Percentiles rank a stretch among this genome's conserved stretches.
Evolutionary conservation across 129 eudicot genomes (phyloP).

Genomic region (Apium graveolens): DNA sequence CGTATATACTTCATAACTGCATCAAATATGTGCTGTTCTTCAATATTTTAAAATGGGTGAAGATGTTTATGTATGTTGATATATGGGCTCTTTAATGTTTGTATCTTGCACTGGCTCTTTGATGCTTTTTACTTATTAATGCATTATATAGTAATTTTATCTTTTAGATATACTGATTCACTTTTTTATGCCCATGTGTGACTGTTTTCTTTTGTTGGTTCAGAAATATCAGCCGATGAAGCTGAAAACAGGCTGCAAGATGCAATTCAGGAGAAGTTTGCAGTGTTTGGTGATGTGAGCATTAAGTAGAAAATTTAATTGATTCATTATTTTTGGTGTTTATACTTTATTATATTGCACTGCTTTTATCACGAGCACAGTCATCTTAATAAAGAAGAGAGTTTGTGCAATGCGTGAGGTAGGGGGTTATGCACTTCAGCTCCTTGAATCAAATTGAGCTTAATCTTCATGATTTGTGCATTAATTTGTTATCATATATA

Average conservation of each 20-base stretch:
- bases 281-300: constrained; percentile 88
- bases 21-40: background rate
- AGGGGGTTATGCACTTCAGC: background rate
- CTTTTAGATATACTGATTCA: background rate
- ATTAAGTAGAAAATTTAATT: constrained; percentile 4
- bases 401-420: background rate
- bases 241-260: constrained; percentile 94
- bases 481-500: background rate
- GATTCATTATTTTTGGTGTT: background rate
- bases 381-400: background rate
- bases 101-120: background rate
- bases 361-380: background rate
- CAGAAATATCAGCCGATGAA: constrained; percentile 95
- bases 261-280: constrained; percentile 92
- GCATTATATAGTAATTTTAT: background rate
- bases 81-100: background rate
- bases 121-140: background rate
- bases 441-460: background rate
- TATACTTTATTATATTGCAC: background rate
- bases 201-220: constrained; percentile 17
- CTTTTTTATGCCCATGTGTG: constrained; percentile 11
- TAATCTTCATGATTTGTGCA: background rate
- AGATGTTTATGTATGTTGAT: background rate
- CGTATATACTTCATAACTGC: background rate
- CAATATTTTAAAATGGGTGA: background rate